phyloP scores from a whole-genome alignment of 108 stramenopile species.

The Nannochloropsis granulata region DNA sequence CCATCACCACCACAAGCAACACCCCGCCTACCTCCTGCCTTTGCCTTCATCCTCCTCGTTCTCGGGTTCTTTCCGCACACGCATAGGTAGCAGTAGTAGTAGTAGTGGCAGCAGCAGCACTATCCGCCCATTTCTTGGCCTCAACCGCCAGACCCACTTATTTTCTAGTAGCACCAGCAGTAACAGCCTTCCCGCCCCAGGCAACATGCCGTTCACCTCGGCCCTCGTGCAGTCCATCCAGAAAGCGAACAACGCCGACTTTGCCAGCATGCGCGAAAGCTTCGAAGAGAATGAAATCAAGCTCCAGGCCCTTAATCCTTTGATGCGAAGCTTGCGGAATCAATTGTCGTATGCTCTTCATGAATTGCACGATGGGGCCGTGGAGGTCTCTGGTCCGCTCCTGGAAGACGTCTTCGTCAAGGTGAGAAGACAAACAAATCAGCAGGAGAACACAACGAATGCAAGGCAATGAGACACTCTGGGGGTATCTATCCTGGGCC shows the following conservation, averaged over 20 bases:
- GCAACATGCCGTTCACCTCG: background rate
- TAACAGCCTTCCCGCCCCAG: background rate
- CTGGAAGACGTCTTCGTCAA: background rate
- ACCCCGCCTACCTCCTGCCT: no score
- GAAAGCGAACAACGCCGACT: background rate
- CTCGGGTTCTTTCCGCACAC: no score
- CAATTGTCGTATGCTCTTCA: background rate
- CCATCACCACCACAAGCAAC: no score
- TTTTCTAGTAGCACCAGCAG: background rate
- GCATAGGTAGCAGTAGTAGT: no score
- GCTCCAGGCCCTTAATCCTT: background rate
- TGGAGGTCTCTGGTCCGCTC: background rate
- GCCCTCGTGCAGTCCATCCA: background rate
- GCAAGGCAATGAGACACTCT: background rate
- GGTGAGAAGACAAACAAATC: background rate
- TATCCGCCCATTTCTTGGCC: background rate
- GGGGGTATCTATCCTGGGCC: background rate
- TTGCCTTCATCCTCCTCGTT: no score
- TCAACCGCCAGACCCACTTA: background rate
- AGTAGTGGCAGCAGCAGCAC: no score
- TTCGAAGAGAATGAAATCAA: background rate
- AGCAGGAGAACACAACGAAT: background rate
- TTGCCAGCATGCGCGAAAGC: background rate
- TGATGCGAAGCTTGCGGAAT: background rate
- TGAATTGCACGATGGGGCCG: background rate